Conservation (phyloP, 108 stramenopile species). For the Fragilaria crotonensis region DNA sequence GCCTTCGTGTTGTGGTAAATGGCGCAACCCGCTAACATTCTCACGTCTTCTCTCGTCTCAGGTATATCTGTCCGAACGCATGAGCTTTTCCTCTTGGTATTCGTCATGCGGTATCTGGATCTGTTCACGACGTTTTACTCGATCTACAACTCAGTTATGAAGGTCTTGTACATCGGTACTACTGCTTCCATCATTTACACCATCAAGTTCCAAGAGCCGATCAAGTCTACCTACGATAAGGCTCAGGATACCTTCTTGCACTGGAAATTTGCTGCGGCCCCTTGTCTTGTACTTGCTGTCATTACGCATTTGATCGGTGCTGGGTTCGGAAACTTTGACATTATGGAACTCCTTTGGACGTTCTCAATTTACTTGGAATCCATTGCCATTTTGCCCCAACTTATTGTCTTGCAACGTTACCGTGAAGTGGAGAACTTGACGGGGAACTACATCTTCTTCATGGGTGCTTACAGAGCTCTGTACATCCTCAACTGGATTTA, state of each 20-base stretch:
- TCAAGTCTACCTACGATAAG: conserved; percentile 93
- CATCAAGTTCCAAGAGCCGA: conserved; percentile 85
- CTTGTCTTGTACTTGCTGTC: conserved; percentile 80
- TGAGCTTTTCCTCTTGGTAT: conserved; percentile 96
- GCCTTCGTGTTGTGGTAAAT: too few relatives aligned
- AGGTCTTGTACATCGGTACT: conserved; percentile 90
- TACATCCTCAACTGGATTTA: conserved; percentile 99
- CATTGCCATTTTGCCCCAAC: conserved; percentile 94
- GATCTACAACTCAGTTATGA: conserved; percentile 96
- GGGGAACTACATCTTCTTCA: conserved; percentile 95
- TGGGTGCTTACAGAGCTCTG: conserved; percentile 94
- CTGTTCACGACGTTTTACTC: conserved; percentile 88
- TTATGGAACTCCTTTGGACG: conserved; percentile 86
- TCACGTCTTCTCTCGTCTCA: conserved; percentile 3
- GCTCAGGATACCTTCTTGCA: conserved; percentile 96
- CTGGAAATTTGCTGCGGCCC: conserved; percentile 92
- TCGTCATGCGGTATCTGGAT: conserved; percentile 88
- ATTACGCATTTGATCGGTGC: conserved; percentile 67
- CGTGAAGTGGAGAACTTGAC: conserved; percentile 97
- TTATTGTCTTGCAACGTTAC: conserved; percentile 95
- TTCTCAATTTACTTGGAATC: conserved; percentile 96
- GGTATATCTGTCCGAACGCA: conserved; percentile 98
- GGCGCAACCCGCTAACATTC: too few relatives aligned
- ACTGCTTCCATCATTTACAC: conserved; percentile 93
- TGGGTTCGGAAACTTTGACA: conserved; percentile 34